Conservation (phyloP, 2,329 filamentous ascomycete species). For the Pezicula neosporulosa region DNA sequence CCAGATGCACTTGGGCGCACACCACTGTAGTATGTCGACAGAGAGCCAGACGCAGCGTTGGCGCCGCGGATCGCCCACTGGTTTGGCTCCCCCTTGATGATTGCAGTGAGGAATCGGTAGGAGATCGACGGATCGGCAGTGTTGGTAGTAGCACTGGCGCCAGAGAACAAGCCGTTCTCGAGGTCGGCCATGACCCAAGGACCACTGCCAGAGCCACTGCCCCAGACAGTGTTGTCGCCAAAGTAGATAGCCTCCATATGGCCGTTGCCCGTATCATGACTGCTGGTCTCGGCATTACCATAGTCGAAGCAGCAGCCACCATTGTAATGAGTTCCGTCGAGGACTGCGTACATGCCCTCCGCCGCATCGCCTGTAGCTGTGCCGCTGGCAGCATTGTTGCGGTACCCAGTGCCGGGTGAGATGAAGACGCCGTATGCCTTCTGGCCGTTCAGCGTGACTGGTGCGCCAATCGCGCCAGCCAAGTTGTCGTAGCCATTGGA, state of each 20-base stretch:
- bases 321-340: slow-evolving; percentile 60
- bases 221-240: slow-evolving; percentile 51
- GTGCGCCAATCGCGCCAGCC: slow-evolving; percentile 55
- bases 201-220: slow-evolving; percentile 52
- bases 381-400: slow-evolving; percentile 51
- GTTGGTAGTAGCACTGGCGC: slow-evolving; percentile 42
- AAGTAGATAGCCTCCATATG: slow-evolving; percentile 71
- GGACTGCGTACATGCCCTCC: slow-evolving; percentile 57
- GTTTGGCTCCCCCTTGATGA: slow-evolving; percentile 53
- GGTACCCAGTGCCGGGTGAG: slow-evolving; percentile 59
- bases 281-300: slow-evolving; percentile 52
- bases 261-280: slow-evolving; percentile 51
- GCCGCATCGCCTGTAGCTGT: slow-evolving; percentile 51
- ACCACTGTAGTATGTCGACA: slow-evolving; percentile 59
- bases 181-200: slow-evolving; percentile 70
- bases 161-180: slow-evolving; percentile 64
- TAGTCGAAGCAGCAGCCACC: slow-evolving; percentile 55
- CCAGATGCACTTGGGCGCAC: slow-evolving; percentile 45
- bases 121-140: slow-evolving; percentile 47
- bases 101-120: slow-evolving; percentile 52
- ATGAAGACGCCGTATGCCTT: slow-evolving; percentile 64
- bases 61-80: slow-evolving; percentile 58
- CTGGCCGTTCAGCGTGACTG: slow-evolving; percentile 55
- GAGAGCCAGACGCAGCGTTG: slow-evolving; percentile 48
- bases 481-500: slow-evolving; percentile 55